phyloP scores from a whole-genome alignment of 495 filamentous ascomycete genomes.

The Talaromyces stipitatus region DNA sequence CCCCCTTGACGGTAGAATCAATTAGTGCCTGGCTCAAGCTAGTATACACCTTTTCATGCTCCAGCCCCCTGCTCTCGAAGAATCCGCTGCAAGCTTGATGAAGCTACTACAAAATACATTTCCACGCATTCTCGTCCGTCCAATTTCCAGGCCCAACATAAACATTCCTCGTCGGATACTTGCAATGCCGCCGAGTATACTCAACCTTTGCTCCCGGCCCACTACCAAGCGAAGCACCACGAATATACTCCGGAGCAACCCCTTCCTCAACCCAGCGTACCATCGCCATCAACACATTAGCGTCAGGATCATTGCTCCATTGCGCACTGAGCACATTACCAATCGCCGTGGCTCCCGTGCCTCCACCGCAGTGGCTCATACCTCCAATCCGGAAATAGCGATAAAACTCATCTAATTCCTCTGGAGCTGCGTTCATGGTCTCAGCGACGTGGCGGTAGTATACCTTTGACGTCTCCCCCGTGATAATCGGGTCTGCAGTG shows the following conservation, averaged over 20 bases:
- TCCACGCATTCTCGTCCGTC: not conserved
- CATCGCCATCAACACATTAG: constrained; percentile 42
- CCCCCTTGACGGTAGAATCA: too few relatives aligned
- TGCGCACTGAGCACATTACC: constrained; percentile 32
- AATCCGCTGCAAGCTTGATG: too few relatives aligned
- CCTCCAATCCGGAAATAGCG: constrained; percentile 55
- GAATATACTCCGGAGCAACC: constrained; percentile 34
- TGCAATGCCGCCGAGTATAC: not conserved
- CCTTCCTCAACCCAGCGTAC: constrained; percentile 56
- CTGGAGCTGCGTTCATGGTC: constrained; percentile 31
- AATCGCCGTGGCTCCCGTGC: constrained; percentile 47
- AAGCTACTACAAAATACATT: not conserved
- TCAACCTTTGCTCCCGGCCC: not conserved
- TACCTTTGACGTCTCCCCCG: constrained; percentile 31
- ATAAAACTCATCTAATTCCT: constrained; percentile 48
- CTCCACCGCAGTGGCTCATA: constrained; percentile 44
- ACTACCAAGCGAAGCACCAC: not conserved
- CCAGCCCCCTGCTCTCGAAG: too few relatives aligned
- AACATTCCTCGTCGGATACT: not conserved
- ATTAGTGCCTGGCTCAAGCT: too few relatives aligned
- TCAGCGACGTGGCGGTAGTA: constrained; percentile 38
- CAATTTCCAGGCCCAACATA: not conserved
- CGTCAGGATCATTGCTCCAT: constrained; percentile 21
- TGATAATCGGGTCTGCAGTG: constrained; percentile 37
- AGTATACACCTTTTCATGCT: too few relatives aligned